Percentiles rank a stretch among this genome's conserved stretches.
phyloP scores from a whole-genome alignment of 1,284 basidiomycete genomes.

The Ceraceosorus guamensis region DNA sequence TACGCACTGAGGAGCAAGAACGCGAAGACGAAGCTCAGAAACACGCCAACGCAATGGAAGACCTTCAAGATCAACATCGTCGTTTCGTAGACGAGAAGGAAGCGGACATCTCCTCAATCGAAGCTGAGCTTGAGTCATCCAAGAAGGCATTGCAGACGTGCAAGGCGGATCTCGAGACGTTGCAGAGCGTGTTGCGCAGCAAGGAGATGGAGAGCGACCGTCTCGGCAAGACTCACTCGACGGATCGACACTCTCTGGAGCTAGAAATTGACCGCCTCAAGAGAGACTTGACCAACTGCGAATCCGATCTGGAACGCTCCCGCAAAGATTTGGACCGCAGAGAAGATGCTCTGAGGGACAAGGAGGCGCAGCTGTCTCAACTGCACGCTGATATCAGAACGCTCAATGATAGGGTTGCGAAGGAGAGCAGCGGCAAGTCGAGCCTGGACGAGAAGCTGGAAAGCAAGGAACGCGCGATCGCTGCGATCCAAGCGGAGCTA shows the following conservation, averaged over 20 bases:
- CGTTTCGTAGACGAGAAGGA: conserved; percentile 38
- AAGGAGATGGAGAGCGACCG: conserved; percentile 56
- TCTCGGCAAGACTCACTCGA: conserved; percentile 70
- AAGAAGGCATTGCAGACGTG: conserved; percentile 22
- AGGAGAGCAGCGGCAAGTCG: conserved; percentile 32
- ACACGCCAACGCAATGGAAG: conserved; percentile 49
- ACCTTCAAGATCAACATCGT: conserved; percentile 27
- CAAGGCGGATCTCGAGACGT: not conserved
- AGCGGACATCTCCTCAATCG: conserved; percentile 23
- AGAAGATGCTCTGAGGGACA: conserved; percentile 61
- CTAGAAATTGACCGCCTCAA: conserved; percentile 82
- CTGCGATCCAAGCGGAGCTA: conserved; percentile 25
- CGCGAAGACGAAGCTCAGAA: conserved; percentile 48
- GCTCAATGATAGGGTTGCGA: conserved; percentile 25
- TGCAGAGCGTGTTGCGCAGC: conserved; percentile 48
- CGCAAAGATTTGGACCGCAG: conserved; percentile 65
- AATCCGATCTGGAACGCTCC: conserved; percentile 69
- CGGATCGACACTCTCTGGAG: conserved; percentile 60
- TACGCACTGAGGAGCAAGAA: conserved; percentile 50
- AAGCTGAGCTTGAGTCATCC: conserved; percentile 32
- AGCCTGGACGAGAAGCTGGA: conserved; percentile 43
- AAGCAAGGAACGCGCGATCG: conserved; percentile 24
- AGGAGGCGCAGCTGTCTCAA: conserved; percentile 64
- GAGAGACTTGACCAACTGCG: conserved; percentile 71
- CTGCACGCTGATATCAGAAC: conserved; percentile 5